phyloP scores from a whole-genome alignment of 768 basidiomycete genomes.

The Amanita muscaria region DNA sequence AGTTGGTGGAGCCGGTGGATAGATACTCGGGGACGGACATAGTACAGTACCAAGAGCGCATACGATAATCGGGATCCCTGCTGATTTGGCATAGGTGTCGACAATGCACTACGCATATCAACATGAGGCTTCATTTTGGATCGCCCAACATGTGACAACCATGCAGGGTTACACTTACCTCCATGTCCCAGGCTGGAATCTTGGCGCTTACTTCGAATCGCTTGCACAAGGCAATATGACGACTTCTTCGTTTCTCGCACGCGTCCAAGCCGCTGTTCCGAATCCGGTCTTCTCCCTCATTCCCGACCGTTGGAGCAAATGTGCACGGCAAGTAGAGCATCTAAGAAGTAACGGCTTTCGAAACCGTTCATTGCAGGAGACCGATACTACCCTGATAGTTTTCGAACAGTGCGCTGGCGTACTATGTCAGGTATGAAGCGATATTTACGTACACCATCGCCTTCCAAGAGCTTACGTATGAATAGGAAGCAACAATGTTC shows the following conservation, averaged over 20 bases:
- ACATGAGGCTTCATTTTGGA: constrained; percentile 43
- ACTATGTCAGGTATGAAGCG: constrained; percentile 43
- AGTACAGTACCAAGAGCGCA: background rate
- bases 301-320: too few species aligned
- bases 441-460: constrained; percentile 49
- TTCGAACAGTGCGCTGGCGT: constrained; percentile 87
- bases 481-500: constrained; percentile 84
- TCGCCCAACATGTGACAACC: too few species aligned
- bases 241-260: too few species aligned
- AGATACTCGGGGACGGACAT: constrained; percentile 35
- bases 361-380: too few species aligned
- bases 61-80: background rate
- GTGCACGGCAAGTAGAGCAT: too few species aligned
- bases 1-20: constrained; percentile 43
- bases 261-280: too few species aligned
- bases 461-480: constrained; percentile 66
- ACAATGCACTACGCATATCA: constrained; percentile 35
- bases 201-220: too few species aligned
- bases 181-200: too few species aligned
- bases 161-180: too few species aligned
- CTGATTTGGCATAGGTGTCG: constrained; percentile 26
- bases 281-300: too few species aligned
- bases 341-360: too few species aligned
- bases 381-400: constrained; percentile 73
- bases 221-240: too few species aligned